Conservation (phyloP, 2,329 filamentous ascomycete genomes). For the Penicillium paneum region DNA sequence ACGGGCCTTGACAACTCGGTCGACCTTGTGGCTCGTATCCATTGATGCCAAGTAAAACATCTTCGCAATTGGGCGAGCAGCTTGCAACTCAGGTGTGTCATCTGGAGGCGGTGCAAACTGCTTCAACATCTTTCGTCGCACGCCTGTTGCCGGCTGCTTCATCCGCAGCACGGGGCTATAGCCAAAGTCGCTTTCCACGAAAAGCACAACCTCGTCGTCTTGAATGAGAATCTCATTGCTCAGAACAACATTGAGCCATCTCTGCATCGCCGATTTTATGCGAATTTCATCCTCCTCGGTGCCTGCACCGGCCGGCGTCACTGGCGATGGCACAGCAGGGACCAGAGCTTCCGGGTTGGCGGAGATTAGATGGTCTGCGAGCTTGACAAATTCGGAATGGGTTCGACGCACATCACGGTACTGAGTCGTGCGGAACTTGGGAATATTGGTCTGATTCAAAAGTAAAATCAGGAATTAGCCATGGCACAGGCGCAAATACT, state of each 20-base stretch:
- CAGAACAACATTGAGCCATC: constrained; percentile 94
- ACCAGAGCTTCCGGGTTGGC: constrained; percentile 96
- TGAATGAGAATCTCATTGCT: constrained; percentile 87
- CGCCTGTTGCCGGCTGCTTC: constrained; percentile 94
- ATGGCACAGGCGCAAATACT: background rate
- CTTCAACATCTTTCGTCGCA: constrained; percentile 92
- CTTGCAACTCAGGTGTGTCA: constrained; percentile 89
- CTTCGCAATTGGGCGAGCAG: constrained; percentile 87
- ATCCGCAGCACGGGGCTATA: constrained; percentile 94
- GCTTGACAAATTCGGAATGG: constrained; percentile 92
- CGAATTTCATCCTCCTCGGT: constrained; percentile 92
- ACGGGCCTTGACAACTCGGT: constrained; percentile 86
- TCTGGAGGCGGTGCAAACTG: constrained; percentile 97
- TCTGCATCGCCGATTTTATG: constrained; percentile 84
- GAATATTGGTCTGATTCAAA: constrained; percentile 80
- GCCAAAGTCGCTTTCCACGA: constrained; percentile 98
- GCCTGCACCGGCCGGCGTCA: constrained; percentile 89
- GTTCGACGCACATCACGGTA: constrained; percentile 95
- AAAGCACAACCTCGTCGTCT: constrained; percentile 95
- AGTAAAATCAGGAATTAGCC: constrained; percentile 4
- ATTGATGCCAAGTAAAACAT: constrained; percentile 92
- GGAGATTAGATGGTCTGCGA: constrained; percentile 93
- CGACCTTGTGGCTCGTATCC: constrained; percentile 96
- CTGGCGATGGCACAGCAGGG: constrained; percentile 87
- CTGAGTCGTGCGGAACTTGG: constrained; percentile 94